These are phyloP conservation scores for Fusarium tanahbumbuense DNA, from an alignment of 2,329 filamentous ascomycete genomes.

Conservation along the genomic window DNA sequence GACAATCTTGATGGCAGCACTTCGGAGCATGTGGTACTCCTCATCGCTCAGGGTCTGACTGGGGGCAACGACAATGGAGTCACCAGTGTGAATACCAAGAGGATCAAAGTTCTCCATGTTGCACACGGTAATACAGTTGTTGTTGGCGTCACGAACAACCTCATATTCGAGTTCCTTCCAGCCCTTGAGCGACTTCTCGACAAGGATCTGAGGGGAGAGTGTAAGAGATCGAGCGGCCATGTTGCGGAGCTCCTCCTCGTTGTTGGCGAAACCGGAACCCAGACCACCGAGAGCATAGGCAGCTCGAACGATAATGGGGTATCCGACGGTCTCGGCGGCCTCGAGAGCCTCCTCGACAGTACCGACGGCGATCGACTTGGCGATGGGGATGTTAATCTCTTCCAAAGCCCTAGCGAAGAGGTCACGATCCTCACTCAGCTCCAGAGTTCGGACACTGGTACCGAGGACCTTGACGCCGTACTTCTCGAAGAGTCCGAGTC, in stretches of 20 bases:
- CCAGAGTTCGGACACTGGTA: conserved; percentile 92
- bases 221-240: conserved; percentile 93
- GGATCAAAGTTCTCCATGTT: conserved; percentile 90
- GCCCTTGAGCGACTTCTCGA: conserved; percentile 98
- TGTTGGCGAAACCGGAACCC: conserved; percentile 94
- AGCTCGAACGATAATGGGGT: conserved; percentile 97
- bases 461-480: conserved; percentile 96
- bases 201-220: conserved; percentile 93
- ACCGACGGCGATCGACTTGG: conserved; percentile 91
- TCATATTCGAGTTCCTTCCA: conserved; percentile 99
- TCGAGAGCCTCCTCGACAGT: conserved; percentile 92
- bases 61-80: conserved; percentile 97
- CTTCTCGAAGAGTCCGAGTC: conserved; percentile 92
- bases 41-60: conserved; percentile 97
- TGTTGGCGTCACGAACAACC: conserved; percentile 94
- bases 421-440: conserved; percentile 95
- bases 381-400: conserved; percentile 97
- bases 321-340: conserved; percentile 87
- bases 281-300: conserved; percentile 96
- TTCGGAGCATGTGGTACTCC: conserved; percentile 99
- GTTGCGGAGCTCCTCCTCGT: conserved; percentile 92
- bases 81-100: conserved; percentile 95
- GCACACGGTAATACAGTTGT: conserved; percentile 99
- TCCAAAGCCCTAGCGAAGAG: conserved; percentile 95
- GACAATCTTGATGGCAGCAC: conserved; percentile 97